Evolutionary conservation across 352 stramenopile species (phyloP), one percentile per base, ranked within the genome.

Genomic region (Phytopythium helicoides): DNA sequence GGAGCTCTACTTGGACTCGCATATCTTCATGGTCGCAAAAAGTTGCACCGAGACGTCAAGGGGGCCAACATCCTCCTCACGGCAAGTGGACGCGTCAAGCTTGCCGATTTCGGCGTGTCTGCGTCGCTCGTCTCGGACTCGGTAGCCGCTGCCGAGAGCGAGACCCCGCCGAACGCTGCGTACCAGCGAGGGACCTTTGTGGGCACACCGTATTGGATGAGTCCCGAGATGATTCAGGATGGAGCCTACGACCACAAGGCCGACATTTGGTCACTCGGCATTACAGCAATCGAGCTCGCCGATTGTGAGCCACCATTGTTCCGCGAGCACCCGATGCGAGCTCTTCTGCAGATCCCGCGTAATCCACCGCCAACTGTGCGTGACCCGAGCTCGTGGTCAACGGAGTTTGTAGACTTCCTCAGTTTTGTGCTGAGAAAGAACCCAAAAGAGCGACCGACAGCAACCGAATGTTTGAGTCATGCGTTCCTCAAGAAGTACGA

Each of bases 21-120:
- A 12, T 94, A 96, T 54, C 60, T 97, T 41, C 87, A 97, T 56
- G 68, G 66, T 2, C 80, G 86, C 57, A 86, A 81, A 40, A 94
- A 92, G 45, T 85, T 97, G 56, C 96, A 99, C 71, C 72, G 94
- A 33, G 96, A 98, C 72, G 95, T 98, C 40, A 88, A 89, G 65
- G 76, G 92, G 37, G 95, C 94, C 31, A 99, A 98, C 62, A 96
- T 99, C 40, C 63, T 99, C n/a, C 74, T 99, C 9, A 98, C 92
- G 7, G 66, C 68, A 18, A 71, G 89, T 25, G 95, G 94, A 1
- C 67, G 94, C 60, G 94, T 98, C 54, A 99, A 99, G 66, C 86
- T 99, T 28, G 90, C 92, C 3, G 91, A 97, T 76, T 98, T 98
- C 81, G 86, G 86, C 9, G 82, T 94, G 11, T 89, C 81, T 16